These are phyloP conservation scores for Pythium apleroticum DNA, from an alignment of 352 stramenopile genomes.

Conservation along the genomic window DNA sequence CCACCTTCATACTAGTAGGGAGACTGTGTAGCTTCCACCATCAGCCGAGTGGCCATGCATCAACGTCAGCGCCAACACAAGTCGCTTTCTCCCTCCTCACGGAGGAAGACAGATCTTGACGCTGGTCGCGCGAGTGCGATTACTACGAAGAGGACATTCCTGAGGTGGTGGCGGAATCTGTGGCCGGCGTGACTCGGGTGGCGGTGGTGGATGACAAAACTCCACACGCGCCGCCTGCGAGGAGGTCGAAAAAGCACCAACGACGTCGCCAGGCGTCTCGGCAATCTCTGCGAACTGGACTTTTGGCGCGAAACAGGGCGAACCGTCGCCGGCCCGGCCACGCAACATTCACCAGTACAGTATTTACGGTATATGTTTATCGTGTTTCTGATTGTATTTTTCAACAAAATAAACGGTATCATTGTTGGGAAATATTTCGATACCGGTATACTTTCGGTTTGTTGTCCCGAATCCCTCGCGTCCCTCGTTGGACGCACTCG, in stretches of 20 bases:
- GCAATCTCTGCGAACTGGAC: neutral
- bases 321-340: neutral
- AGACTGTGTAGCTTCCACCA: no score
- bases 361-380: neutral
- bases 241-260: neutral
- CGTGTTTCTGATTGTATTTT: neutral
- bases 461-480: neutral
- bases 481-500: conserved; percentile 9
- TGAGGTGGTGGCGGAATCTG: neutral
- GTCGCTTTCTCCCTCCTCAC: no score
- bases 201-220: neutral
- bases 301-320: neutral
- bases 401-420: neutral
- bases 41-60: no score
- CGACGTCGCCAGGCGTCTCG: neutral
- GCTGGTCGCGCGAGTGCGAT: neutral
- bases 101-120: neutral
- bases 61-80: no score
- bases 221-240: no score
- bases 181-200: neutral
- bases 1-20: no score
- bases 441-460: neutral
- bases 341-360: no score
- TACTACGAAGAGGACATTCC: neutral
- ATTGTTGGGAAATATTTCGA: no score